A percentile compares a stretch with the other conserved stretches of the same genome.
Conservation (phyloP, 2,329 filamentous ascomycete genomes). For the Clonostachys chloroleuca region DNA sequence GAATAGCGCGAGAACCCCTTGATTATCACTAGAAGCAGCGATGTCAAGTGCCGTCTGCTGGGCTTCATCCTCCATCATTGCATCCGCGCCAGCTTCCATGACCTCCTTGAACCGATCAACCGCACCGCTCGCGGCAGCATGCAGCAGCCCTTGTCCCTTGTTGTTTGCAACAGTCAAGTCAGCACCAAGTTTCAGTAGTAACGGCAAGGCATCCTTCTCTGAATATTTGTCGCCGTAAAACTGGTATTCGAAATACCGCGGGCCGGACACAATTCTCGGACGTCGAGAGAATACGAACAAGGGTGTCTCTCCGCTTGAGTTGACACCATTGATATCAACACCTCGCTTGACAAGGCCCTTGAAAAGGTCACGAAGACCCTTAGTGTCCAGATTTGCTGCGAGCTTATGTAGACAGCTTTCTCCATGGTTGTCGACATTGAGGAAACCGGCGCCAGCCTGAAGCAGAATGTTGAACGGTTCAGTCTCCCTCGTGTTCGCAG, state of each 20-base stretch:
- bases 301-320: background rate
- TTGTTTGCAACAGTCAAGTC: background rate
- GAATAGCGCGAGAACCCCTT: background rate
- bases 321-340: background rate
- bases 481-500: background rate
- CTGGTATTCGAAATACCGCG: too few relatives aligned
- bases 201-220: background rate
- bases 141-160: background rate
- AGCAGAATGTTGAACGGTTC: background rate
- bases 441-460: background rate
- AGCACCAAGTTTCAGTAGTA: background rate
- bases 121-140: background rate
- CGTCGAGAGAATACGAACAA: background rate
- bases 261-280: background rate
- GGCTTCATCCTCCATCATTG: background rate
- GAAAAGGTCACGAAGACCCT: background rate
- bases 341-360: background rate
- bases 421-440: background rate
- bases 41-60: background rate
- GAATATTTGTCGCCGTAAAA: too few relatives aligned
- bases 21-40: background rate
- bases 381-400: background rate
- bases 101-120: background rate
- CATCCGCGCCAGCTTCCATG: background rate
- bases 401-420: background rate